Conservation (phyloP, 2,329 filamentous ascomycete genomes). For the Aspergillus unguis region DNA sequence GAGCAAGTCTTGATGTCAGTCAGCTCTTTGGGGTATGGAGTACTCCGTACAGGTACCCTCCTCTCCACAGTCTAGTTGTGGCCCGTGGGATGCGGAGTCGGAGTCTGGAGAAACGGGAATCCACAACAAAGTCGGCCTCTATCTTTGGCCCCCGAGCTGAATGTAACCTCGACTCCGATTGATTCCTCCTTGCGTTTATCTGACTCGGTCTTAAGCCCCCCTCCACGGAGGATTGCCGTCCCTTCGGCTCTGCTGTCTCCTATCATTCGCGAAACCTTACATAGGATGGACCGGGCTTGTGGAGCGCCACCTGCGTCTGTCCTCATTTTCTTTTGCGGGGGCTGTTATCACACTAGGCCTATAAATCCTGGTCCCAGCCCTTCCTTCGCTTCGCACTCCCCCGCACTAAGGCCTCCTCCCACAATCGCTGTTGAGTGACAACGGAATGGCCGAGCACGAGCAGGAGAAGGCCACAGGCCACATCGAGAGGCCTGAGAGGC, state of each 20-base stretch:
- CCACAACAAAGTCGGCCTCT: too few relatives aligned
- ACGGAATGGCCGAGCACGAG: background rate
- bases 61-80: too few relatives aligned
- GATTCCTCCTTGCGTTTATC: too few relatives aligned
- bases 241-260: too few relatives aligned
- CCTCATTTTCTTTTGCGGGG: background rate
- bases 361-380: constrained; percentile 1
- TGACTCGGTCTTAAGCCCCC: too few relatives aligned
- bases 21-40: background rate
- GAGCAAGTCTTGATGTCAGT: background rate
- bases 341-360: background rate
- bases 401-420: background rate
- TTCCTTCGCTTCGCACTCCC: background rate
- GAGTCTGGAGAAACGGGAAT: background rate
- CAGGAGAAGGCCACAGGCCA: constrained; percentile 4
- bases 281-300: too few relatives aligned
- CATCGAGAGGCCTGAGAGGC: background rate
- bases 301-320: background rate
- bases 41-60: too few relatives aligned
- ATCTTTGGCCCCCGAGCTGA: too few relatives aligned
- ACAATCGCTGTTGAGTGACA: background rate
- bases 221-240: too few relatives aligned
- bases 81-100: background rate
- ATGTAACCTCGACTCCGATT: too few relatives aligned
- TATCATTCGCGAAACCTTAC: too few relatives aligned